Percentiles rank a stretch among this genome's conserved stretches.
Conservation (phyloP, 2,329 filamentous ascomycete genomes). For the Pseudohalonectria lignicola region DNA sequence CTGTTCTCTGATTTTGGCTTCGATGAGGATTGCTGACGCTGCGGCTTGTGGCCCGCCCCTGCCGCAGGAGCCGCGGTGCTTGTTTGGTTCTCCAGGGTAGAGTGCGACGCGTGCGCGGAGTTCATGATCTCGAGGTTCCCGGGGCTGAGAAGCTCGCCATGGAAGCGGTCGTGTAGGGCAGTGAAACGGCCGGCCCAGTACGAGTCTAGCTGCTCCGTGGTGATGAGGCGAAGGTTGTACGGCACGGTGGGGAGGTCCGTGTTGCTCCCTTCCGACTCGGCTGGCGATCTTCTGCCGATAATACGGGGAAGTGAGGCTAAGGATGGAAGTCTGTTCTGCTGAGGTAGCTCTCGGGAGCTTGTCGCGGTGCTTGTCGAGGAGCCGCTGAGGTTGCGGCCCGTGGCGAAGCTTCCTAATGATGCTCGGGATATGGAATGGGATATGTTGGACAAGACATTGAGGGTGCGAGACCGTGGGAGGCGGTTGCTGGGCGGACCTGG, state of each 20-base stretch:
- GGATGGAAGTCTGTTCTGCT: neutral
- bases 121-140: constrained; percentile 13
- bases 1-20: too few species aligned
- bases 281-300: neutral
- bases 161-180: constrained; percentile 39
- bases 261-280: neutral
- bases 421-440: constrained; percentile 4
- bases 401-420: constrained; percentile 3
- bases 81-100: constrained; percentile 2
- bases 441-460: constrained; percentile 4
- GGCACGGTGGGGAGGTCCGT: neutral
- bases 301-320: neutral
- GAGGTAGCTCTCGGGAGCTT: neutral
- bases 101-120: constrained; percentile 10
- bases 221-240: constrained; percentile 18
- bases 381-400: constrained; percentile 3
- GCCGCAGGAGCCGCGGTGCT: neutral
- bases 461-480: constrained; percentile 2
- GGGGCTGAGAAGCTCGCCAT: constrained; percentile 23
- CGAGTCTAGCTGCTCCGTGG: constrained; percentile 26
- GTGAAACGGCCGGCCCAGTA: constrained; percentile 53
- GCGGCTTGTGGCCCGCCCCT: neutral
- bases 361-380: constrained; percentile 2
- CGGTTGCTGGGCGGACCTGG: neutral
- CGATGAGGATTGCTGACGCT: neutral